Evolutionary conservation across 2,329 filamentous ascomycete species (phyloP), one percentile per base, ranked within the genome.

Genomic region (Xylariaceae sp.): DNA sequence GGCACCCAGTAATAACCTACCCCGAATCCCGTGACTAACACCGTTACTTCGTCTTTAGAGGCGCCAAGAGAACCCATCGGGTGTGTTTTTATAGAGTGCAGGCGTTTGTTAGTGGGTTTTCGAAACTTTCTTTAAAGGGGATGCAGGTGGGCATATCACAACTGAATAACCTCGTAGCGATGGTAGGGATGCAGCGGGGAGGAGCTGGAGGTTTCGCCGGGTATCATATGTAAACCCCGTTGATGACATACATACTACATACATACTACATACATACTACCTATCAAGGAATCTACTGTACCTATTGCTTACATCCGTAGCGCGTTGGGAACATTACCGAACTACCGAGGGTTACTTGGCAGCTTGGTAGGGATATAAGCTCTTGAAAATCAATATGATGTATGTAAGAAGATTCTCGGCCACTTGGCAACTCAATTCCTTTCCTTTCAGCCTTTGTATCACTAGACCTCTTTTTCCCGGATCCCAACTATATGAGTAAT

Each of bases 1-100:
- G 47, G 50, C 37, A 20, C 10, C 18, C 44, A 44, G 26, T 78
- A 77, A 56, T 20, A 41, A 64, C 67, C 51, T 77, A 87, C 84
- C 54, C 75, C 81, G 67, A 87, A 88, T 54, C 85, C 85, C 14
- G 84, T 87, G 62, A 87, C 80, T 56, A 86, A 74, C 54, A 87
- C 79, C 20, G 77, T 83, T 59, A 85, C 70, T 66, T 86, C 83
- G 41, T 83, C 75, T 48, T 74, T 67, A 18, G 57, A 60, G 42
- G 63, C 54, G 29, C 62, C 61, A 32, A 72, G 54, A 19, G 70
- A 72, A 56, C 69, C 70, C 70, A 72, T 72, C 29, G 40, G 48
- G 55, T 9, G 44, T 52, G 18, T 44, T 23, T 48, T 20, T 29
- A 5, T 7, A 12, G 43, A 32, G 41, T 3, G 26, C 29, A 20